Evolutionary conservation across 768 basidiomycete genomes (phyloP).

Genomic region (Glaciozyma antarctica): DNA sequence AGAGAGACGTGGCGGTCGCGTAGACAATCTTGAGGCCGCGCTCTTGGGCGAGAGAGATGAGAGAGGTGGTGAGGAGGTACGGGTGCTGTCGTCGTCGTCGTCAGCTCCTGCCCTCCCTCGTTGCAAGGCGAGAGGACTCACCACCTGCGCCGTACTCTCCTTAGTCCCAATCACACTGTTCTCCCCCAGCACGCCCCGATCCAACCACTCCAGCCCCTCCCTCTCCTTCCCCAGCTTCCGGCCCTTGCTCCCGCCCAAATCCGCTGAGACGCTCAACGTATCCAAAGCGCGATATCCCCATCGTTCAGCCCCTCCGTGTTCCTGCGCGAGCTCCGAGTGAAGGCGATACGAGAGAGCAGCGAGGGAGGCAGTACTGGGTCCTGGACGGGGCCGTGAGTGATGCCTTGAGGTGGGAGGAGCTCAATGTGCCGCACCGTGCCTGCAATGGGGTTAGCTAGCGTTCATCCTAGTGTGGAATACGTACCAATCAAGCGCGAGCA

Average conservation of each 20-base stretch:
- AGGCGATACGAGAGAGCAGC: slow-evolving; percentile 63
- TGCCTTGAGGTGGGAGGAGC: background rate
- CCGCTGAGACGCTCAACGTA: slow-evolving; percentile 43
- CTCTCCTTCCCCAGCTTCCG: background rate
- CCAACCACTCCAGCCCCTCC: slow-evolving; percentile 19
- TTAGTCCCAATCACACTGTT: slow-evolving; percentile 16
- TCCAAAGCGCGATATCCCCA: slow-evolving; percentile 76
- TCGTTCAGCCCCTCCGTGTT: slow-evolving; percentile 57
- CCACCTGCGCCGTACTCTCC: slow-evolving; percentile 20
- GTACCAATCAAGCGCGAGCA: slow-evolving; percentile 73
- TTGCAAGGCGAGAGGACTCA: too few relatives aligned
- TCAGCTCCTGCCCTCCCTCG: too few relatives aligned
- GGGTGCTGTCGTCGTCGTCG: slow-evolving; percentile 44
- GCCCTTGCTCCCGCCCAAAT: background rate
- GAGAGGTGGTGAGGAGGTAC: slow-evolving; percentile 60
- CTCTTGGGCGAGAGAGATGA: slow-evolving; percentile 56
- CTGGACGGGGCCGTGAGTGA: background rate
- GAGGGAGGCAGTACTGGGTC: slow-evolving; percentile 51
- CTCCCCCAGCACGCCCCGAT: slow-evolving; percentile 11
- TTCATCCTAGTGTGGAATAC: background rate
- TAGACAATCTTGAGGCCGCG: slow-evolving; percentile 48
- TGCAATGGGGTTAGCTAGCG: background rate
- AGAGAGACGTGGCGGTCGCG: slow-evolving; percentile 37
- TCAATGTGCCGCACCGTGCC: background rate
- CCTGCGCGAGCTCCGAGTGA: slow-evolving; percentile 60